Evolutionary conservation across 2,329 filamentous ascomycete species (phyloP).

Genomic region (Fonsecaea pedrosoi): DNA sequence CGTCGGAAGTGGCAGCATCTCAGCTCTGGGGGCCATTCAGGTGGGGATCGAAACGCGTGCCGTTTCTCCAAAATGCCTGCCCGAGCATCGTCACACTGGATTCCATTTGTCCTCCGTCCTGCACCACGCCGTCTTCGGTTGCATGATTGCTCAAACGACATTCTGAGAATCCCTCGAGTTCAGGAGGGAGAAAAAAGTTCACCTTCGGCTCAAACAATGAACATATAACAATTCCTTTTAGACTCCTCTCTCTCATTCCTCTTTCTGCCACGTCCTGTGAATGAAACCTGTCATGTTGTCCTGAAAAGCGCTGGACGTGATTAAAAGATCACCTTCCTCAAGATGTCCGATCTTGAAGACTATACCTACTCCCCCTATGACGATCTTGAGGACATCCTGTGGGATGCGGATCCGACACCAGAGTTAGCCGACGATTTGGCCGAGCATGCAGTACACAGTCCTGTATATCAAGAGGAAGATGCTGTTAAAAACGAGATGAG

Average conservation of each 20-base stretch:
- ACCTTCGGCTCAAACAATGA: neutral
- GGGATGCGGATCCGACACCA: constrained; percentile 38
- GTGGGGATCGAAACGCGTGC: constrained; percentile 13
- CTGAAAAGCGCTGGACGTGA: neutral
- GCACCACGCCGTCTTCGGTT: constrained; percentile 3
- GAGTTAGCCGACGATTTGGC: constrained; percentile 50
- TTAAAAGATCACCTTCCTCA: constrained; percentile 8
- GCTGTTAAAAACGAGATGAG: constrained; percentile 45
- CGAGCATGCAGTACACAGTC: constrained; percentile 49
- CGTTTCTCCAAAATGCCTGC: constrained; percentile 2
- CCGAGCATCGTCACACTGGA: constrained; percentile 10
- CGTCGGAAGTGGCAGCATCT: constrained; percentile 12
- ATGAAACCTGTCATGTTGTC: neutral
- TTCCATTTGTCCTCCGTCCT: constrained; percentile 7
- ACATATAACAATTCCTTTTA: neutral
- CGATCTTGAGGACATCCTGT: constrained; percentile 39
- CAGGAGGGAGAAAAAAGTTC: neutral
- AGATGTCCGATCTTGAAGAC: constrained; percentile 39
- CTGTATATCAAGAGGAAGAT: constrained; percentile 50
- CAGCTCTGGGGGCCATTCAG: neutral
- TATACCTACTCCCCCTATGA: constrained; percentile 38
- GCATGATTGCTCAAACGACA: constrained; percentile 3
- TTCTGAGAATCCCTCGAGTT: neutral
- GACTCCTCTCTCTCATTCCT: neutral
- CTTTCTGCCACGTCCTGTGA: neutral